Percentiles rank a stretch among this genome's conserved stretches.
These are phyloP conservation scores for Tetrahymena elliotti DNA, from an alignment of 73 alveolate genomes.

Conservation along the genomic window DNA sequence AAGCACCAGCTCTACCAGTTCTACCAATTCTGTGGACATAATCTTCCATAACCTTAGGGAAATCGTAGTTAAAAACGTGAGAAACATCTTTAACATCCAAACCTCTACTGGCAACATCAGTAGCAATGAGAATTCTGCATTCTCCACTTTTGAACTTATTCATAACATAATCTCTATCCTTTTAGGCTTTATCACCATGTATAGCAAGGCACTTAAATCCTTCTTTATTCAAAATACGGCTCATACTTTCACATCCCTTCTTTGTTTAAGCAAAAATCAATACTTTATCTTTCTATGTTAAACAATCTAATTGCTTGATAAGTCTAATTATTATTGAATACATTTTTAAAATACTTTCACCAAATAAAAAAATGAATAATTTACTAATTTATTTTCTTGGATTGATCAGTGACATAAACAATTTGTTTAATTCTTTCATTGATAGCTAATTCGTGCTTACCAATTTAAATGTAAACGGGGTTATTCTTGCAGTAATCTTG, in stretches of 20 bases:
- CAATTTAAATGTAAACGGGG: slow-evolving; percentile 53
- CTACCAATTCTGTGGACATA: slow-evolving; percentile 93
- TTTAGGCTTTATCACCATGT: slow-evolving; percentile 89
- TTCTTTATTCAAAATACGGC: slow-evolving; percentile 51
- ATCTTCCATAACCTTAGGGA: slow-evolving; percentile 85
- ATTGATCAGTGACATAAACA: slow-evolving; percentile 60
- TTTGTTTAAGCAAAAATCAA: slow-evolving; percentile 81
- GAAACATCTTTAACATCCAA: slow-evolving; percentile 78
- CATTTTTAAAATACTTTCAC: not conserved
- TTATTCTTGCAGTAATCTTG: slow-evolving; percentile 45
- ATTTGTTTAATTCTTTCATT: slow-evolving; percentile 45
- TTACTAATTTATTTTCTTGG: slow-evolving; percentile 10
- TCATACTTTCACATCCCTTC: slow-evolving; percentile 77
- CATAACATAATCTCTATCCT: slow-evolving; percentile 62
- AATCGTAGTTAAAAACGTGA: slow-evolving; percentile 80
- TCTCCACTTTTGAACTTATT: slow-evolving; percentile 61
- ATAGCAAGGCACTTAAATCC: slow-evolving; percentile 65
- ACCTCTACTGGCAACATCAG: slow-evolving; percentile 93
- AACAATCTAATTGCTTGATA: slow-evolving; percentile 53
- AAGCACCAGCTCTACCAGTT: slow-evolving; percentile 91
- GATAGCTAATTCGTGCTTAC: slow-evolving; percentile 25
- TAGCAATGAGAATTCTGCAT: slow-evolving; percentile 75
- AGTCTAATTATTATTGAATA: slow-evolving; percentile 17
- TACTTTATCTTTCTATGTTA: slow-evolving; percentile 52
- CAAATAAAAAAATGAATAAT: not conserved